Conservation (phyloP, 2,329 filamentous ascomycete genomes). For the Metarhizium sp. region DNA sequence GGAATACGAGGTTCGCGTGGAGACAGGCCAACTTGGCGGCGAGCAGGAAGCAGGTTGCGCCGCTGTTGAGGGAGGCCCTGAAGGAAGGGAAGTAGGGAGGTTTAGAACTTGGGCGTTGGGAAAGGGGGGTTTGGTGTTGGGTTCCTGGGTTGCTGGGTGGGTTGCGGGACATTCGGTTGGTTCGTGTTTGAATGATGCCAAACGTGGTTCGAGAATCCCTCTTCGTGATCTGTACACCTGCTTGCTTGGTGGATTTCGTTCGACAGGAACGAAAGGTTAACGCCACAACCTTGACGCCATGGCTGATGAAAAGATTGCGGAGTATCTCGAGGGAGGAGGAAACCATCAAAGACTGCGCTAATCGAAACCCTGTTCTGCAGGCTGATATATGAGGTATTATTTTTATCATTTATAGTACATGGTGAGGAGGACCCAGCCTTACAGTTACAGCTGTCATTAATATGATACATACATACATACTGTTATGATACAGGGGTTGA, state of each 20-base stretch:
- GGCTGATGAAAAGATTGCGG: neutral
- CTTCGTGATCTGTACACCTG: no score
- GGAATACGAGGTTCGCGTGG: constrained; percentile 53
- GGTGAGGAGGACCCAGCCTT: neutral
- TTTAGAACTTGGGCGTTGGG: constrained; percentile 8
- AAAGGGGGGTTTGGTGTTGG: neutral
- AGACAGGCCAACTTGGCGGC: constrained; percentile 51
- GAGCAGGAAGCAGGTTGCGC: constrained; percentile 61
- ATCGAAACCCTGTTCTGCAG: no score
- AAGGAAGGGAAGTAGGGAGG: constrained; percentile 13
- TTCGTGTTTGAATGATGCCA: neutral
- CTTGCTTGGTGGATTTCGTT: neutral
- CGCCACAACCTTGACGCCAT: neutral
- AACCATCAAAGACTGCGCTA: no score
- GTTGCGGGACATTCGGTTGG: neutral
- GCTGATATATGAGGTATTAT: neutral
- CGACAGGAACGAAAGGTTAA: neutral
- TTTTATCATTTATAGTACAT: neutral
- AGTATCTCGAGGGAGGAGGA: neutral
- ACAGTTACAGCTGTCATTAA: neutral
- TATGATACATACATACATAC: neutral
- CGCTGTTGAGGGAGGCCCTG: constrained; percentile 52
- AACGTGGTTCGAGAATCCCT: neutral
- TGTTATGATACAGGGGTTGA: neutral
- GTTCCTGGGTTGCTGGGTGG: no score